These are phyloP conservation scores for Naganishia friedmannii DNA, from an alignment of 768 basidiomycete species.

Conservation along the genomic window DNA sequence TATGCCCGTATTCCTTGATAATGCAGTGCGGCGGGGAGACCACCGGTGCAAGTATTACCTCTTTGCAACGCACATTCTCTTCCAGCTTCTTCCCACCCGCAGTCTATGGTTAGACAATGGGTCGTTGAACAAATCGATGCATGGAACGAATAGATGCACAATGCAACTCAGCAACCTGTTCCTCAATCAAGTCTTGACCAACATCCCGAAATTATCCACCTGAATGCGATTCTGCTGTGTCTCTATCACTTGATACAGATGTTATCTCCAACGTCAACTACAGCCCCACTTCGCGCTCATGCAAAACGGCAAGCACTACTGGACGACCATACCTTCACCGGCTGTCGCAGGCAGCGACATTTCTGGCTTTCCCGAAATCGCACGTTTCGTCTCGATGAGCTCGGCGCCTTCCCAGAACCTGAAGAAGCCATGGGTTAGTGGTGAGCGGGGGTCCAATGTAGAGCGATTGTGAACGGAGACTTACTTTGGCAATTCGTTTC, in stretches of 20 bases:
- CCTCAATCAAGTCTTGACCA: no score
- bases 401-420: slow-evolving; percentile 37
- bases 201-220: no score
- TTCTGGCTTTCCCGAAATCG: slow-evolving; percentile 22
- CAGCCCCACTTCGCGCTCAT: background rate
- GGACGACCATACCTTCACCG: slow-evolving; percentile 25
- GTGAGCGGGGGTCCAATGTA: background rate
- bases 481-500: slow-evolving; percentile 69
- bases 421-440: background rate
- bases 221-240: background rate
- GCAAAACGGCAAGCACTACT: slow-evolving; percentile 5
- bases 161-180: no score
- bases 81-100: no score
- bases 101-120: no score
- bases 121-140: no score
- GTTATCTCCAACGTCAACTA: background rate
- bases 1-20: no score
- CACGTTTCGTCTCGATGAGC: slow-evolving; percentile 30
- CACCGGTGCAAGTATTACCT: no score
- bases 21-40: no score
- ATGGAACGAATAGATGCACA: no score
- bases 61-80: no score
- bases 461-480: background rate
- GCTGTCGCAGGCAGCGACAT: slow-evolving; percentile 21
- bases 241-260: background rate